A percentile compares a stretch with the other conserved stretches of the same genome.
Conservation (phyloP, 2,329 filamentous ascomycete species). For the Curvularia sp. region DNA sequence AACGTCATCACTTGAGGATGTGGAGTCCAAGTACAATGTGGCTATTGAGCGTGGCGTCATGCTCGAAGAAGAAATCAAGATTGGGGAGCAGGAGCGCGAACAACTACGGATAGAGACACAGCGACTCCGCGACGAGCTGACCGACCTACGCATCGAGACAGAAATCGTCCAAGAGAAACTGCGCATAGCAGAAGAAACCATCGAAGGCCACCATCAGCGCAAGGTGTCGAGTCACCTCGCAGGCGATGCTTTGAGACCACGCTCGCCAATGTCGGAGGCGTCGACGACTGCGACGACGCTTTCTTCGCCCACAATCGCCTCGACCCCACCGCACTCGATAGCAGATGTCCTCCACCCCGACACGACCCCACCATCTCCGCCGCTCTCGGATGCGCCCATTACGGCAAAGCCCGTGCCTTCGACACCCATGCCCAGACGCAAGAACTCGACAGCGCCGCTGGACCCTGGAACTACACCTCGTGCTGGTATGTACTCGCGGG, state of each 20-base stretch:
- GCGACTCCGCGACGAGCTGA: conserved; percentile 85
- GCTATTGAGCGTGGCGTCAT: conserved; percentile 90
- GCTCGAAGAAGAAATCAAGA: conserved; percentile 92
- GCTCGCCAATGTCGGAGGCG: conserved; percentile 74
- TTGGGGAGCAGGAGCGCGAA: conserved; percentile 91
- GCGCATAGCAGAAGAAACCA: conserved; percentile 68
- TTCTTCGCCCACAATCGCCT: conserved; percentile 88
- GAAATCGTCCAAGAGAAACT: conserved; percentile 96
- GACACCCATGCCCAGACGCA: conserved; percentile 50
- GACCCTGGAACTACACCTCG: conserved; percentile 62
- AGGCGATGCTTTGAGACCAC: conserved; percentile 59
- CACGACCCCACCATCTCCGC: conserved; percentile 88
- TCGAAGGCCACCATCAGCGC: conserved; percentile 58
- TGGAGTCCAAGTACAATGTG: conserved; percentile 96
- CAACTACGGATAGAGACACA: conserved; percentile 87
- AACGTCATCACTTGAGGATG: conserved; percentile 91
- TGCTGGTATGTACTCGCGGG: conserved; percentile 56
- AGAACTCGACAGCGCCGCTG: conserved; percentile 59
- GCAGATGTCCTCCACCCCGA: conserved; percentile 68
- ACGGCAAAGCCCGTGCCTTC: conserved; percentile 54
- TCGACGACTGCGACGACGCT: conserved; percentile 82
- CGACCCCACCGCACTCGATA: conserved; percentile 78
- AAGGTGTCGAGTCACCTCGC: conserved; percentile 59
- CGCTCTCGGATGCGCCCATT: conserved; percentile 83
- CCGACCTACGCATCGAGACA: conserved; percentile 91